Base-by-base conservation (phyloP, 768 basidiomycete species). In the Tremella yokohamensis region DNA sequence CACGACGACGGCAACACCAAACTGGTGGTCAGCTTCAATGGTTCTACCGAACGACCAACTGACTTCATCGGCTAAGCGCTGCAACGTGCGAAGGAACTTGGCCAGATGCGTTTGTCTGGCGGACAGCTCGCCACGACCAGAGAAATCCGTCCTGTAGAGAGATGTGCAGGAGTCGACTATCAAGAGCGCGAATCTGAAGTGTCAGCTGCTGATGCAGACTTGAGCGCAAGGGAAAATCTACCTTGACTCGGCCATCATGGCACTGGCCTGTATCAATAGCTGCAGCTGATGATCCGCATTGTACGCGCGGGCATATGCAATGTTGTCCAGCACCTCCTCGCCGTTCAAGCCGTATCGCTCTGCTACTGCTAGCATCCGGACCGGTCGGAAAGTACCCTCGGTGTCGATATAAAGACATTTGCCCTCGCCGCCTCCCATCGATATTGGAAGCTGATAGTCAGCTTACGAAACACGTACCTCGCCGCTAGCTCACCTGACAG, bases 191-290 rank as follows among this genome's bases (percentile, higher is more conserved):
- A 99, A 99, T 76, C 96, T 98, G 6, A 67, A 0, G 1, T 47
- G 38, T 55, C 18, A 56, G 59, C 42, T 44, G 24, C 15, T 18
- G 2, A 2, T 19, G 29, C n/a, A n/a, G n/a, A n/a, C n/a, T n/a
- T n/a, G n/a, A n/a, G n/a, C n/a, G n/a, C n/a, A n/a, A n/a, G n/a
- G n/a, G n/a, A n/a, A 12, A 29, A 56, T 63, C 26, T 61, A 93
- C 94, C 96, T 85, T 40, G 94, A 97, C 76, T 99, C 96, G 4
- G 92, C 89, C 96, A 99, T 98, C 69, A 99, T 83, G n/a, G 93
- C 96, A 72, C 90, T 90, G 1, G 96, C 96, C 65, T 84, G 88
- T 0, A 90, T 86, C 59, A 99, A 80, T 55, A 99, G 81, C 52
- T 88, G 83, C 55, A 89, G 84, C 72, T 99, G 96, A 78, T 98